Base-by-base conservation (phyloP, 2,329 filamentous ascomycete genomes). In the Furcasterigmium furcatum region DNA sequence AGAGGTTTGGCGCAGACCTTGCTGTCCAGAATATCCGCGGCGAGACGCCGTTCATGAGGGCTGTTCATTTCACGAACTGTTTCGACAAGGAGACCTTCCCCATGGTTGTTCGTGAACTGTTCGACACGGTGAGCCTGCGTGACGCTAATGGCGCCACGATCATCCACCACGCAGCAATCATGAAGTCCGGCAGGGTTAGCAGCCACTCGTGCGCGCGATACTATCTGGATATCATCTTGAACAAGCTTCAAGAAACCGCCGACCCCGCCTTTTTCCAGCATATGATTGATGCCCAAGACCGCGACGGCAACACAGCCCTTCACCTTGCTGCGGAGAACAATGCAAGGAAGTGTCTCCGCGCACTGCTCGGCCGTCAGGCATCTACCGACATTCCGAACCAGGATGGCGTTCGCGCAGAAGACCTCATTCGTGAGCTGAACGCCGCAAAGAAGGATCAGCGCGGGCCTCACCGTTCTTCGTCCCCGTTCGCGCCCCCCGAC, bases 41-140 rank as follows among this genome's bases (percentile, higher is more conserved):
- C 46, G 92, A 97, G 67, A 97, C 94, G 0, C 92, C 94, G 0
- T 80, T 99, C 29, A 96, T 99, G 82, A 86, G 91, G 36, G 88
- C 90, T 6, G 91, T 97, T 46, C 82, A 95, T 61, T 99, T 97
- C 65, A 97, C 92, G 38, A 99, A 99, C 65, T 96, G 94, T 63
- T 94, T 85, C 64, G 94, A 97, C 64, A 95, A 94, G 68, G 82
- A 90, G 54, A 91, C 89, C 1, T 96, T 97, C 69, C 87, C 90
- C 0, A 79, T 79, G 19, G 84, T 99, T 46, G 82, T 96, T 56
- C 87, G 87, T 53, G 82, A 96, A 52, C 78, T 99, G 4, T 83
- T 91, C 43, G 81, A 85, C 30, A 96, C 92, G 1, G 83, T 96
- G 32, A 84, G 86, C 44, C 82, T 82, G 48, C 79, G 87, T 19